phyloP scores from a whole-genome alignment of 2,329 filamentous ascomycete genomes.

The Alternaria sp. region DNA sequence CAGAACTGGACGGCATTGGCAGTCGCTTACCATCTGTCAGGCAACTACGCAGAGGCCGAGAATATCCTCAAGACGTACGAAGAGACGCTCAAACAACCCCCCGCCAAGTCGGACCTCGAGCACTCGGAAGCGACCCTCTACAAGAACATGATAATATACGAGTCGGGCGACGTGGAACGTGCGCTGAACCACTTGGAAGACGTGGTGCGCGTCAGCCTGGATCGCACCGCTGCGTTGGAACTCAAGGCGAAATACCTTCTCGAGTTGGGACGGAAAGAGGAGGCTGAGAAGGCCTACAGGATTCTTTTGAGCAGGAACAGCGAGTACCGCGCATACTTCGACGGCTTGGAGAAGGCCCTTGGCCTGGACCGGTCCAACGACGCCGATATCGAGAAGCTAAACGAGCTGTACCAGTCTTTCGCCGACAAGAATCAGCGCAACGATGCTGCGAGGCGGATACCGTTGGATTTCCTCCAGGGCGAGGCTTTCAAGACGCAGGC shows the following conservation, averaged over 20 bases:
- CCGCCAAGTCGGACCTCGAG: slow-evolving; percentile 80
- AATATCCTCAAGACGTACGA: slow-evolving; percentile 91
- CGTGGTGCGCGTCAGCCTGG: slow-evolving; percentile 77
- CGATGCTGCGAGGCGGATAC: slow-evolving; percentile 84
- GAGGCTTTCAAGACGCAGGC: slow-evolving; percentile 81
- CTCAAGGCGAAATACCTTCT: slow-evolving; percentile 83
- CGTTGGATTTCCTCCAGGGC: slow-evolving; percentile 83
- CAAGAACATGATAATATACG: slow-evolving; percentile 93
- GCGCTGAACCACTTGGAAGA: slow-evolving; percentile 86
- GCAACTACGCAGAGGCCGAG: slow-evolving; percentile 84
- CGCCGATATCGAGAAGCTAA: slow-evolving; percentile 71
- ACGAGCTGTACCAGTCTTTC: slow-evolving; percentile 81
- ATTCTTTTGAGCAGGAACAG: slow-evolving; percentile 83
- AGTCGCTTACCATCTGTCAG: slow-evolving; percentile 89
- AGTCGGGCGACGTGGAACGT: slow-evolving; percentile 80
- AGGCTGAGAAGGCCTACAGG: slow-evolving; percentile 82
- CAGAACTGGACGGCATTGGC: slow-evolving; percentile 99
- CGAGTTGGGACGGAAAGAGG: slow-evolving; percentile 75
- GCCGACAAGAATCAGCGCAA: slow-evolving; percentile 80
- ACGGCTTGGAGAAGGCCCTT: slow-evolving; percentile 73
- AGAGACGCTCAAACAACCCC: slow-evolving; percentile 83
- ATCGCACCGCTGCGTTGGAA: slow-evolving; percentile 86
- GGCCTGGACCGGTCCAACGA: slow-evolving; percentile 67
- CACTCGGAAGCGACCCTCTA: slow-evolving; percentile 94
- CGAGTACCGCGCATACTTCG: slow-evolving; percentile 87